These are phyloP conservation scores for Eleusine indica DNA, from an alignment of 176 grass and related monocot genomes.

Conservation along the genomic window DNA sequence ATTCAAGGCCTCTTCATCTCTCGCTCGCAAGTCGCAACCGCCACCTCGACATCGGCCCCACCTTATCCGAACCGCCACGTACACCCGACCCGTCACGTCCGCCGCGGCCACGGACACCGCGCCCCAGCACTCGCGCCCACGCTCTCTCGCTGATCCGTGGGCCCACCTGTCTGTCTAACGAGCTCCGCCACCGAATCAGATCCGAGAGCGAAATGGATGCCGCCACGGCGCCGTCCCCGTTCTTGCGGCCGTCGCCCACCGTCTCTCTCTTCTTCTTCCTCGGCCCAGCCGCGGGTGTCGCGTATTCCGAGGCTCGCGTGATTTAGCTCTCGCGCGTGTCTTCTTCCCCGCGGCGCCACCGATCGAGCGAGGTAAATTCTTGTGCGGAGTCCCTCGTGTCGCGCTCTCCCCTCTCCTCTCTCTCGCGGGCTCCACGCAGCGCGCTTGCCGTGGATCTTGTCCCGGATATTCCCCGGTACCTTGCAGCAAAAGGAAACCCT, in stretches of 20 bases:
- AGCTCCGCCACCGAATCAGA: neutral
- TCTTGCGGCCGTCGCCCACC: slow-evolving; percentile 11
- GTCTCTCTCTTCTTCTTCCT: neutral
- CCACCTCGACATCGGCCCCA: neutral
- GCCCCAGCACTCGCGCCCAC: neutral
- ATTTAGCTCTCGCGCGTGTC: neutral
- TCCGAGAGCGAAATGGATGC: neutral
- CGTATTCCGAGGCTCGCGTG: neutral
- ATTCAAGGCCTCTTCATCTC: neutral
- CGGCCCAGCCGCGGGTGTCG: neutral
- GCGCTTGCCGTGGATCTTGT: slow-evolving; percentile 33
- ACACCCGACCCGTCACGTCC: neutral
- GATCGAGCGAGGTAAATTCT: slow-evolving; percentile 26
- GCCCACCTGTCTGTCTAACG: neutral
- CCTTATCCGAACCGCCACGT: neutral
- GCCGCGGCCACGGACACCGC: neutral
- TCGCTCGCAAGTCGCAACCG: neutral
- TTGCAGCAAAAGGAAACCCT: neutral
- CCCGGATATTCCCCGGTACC: neutral
- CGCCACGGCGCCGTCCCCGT: neutral
- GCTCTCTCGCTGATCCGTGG: neutral
- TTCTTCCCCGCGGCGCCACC: neutral
- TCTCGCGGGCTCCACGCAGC: neutral
- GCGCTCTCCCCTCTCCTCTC: neutral
- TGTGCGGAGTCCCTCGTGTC: neutral